phyloP scores from a whole-genome alignment of 2,329 filamentous ascomycete genomes.

The Penicillium sp. region DNA sequence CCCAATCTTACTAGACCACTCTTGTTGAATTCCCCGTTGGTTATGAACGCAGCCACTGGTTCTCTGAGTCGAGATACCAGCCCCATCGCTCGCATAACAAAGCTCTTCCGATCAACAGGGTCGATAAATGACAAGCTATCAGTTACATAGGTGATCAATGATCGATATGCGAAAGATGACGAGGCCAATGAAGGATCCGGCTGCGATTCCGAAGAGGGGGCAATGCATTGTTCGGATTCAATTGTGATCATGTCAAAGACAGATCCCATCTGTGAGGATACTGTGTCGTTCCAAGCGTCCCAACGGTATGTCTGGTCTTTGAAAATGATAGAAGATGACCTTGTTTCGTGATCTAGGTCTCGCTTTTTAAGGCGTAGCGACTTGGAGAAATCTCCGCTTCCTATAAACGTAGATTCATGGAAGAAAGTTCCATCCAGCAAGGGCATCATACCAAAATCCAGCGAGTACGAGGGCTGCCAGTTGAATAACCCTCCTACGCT shows the following conservation, averaged over 20 bases:
- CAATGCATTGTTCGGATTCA: conserved; percentile 16
- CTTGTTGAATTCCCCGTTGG: conserved; percentile 16
- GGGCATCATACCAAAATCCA: conserved; percentile 54
- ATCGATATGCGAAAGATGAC: conserved; percentile 34
- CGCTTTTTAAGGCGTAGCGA: conserved; percentile 44
- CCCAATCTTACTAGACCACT: conserved; percentile 23
- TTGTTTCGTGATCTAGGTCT: conserved; percentile 46
- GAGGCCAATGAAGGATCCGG: conserved; percentile 11
- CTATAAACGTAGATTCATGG: conserved; percentile 57
- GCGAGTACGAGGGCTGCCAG: conserved; percentile 52
- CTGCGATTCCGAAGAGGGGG: not conserved
- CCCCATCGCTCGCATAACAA: conserved; percentile 38
- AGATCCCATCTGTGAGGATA: conserved; percentile 48
- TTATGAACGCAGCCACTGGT: conserved; percentile 24
- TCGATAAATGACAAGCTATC: conserved; percentile 55
- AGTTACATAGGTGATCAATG: conserved; percentile 52
- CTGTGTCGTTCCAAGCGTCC: conserved; percentile 57
- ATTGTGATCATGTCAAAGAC: conserved; percentile 37
- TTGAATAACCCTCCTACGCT: conserved; percentile 45
- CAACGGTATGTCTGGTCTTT: conserved; percentile 43
- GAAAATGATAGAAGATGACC: conserved; percentile 41
- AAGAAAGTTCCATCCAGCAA: conserved; percentile 56
- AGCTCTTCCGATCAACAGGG: conserved; percentile 53
- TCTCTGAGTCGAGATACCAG: conserved; percentile 44
- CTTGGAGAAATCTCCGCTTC: conserved; percentile 55